phyloP scores from a whole-genome alignment of 1,139 yeast species.

The Kodamaea derodonti region DNA sequence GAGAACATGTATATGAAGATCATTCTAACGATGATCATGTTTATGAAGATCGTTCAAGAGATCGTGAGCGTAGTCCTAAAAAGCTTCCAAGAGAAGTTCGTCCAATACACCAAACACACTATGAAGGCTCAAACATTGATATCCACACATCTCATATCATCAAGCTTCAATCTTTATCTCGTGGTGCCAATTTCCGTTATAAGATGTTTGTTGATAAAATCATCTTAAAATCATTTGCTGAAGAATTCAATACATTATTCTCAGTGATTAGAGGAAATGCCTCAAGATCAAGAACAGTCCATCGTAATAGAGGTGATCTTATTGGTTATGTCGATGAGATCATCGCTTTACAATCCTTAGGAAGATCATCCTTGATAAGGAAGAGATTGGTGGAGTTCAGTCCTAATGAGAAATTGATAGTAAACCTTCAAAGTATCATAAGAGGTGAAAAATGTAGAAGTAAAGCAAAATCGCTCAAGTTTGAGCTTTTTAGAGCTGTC shows the following conservation, averaged over 20 bases:
- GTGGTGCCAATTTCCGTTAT: conserved; percentile 66
- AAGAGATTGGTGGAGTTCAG: conserved; percentile 10
- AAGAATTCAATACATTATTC: conserved; percentile 36
- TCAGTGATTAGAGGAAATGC: conserved; percentile 42
- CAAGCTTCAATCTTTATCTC: conserved; percentile 56
- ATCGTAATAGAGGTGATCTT: conserved; percentile 37
- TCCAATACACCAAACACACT: conserved; percentile 1
- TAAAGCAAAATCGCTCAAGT: conserved; percentile 5
- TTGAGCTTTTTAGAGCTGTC: conserved; percentile 9
- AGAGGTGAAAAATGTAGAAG: conserved; percentile 26
- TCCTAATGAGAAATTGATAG: conserved; percentile 8
- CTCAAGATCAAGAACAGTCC: conserved; percentile 32
- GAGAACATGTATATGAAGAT: background rate
- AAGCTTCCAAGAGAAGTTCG: background rate
- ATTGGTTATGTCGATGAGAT: conserved; percentile 24
- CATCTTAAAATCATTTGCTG: conserved; percentile 52
- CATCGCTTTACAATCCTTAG: conserved; percentile 34
- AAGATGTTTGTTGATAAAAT: conserved; percentile 57
- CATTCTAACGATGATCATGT: background rate
- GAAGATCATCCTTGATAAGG: conserved; percentile 24
- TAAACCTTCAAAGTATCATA: conserved; percentile 23
- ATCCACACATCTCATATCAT: conserved; percentile 17
- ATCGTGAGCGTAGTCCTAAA: background rate
- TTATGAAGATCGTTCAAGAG: background rate
- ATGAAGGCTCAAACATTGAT: conserved; percentile 26